A percentile compares a stretch with the other conserved stretches of the same genome.
phyloP scores from a whole-genome alignment of 805 yeast genomes.

The Candida silvatica region DNA sequence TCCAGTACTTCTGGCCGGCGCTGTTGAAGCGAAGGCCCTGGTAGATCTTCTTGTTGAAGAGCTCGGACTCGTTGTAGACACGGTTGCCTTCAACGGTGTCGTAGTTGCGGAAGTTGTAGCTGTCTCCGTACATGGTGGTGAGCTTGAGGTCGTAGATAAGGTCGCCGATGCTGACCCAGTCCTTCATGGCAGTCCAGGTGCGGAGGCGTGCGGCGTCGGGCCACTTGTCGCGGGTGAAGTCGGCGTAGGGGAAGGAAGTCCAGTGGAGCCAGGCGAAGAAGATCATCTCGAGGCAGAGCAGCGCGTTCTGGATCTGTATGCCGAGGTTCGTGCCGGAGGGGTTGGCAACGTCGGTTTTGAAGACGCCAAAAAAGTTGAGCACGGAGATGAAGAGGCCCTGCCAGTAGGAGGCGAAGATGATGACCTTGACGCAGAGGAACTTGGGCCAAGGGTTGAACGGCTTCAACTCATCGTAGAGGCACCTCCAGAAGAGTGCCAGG shows the following conservation, averaged over 20 bases:
- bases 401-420: slow-evolving; percentile 98
- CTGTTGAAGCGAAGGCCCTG: slow-evolving; percentile 78
- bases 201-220: slow-evolving; percentile 67
- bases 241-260: slow-evolving; percentile 71
- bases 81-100: slow-evolving; percentile 52
- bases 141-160: slow-evolving; percentile 66
- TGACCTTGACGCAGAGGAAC: slow-evolving; percentile 85
- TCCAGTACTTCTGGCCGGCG: slow-evolving; percentile 84
- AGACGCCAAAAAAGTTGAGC: slow-evolving; percentile 37
- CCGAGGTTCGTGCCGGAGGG: slow-evolving; percentile 26
- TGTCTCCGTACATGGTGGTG: slow-evolving; percentile 58
- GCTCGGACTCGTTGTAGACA: slow-evolving; percentile 24
- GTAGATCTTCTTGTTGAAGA: slow-evolving; percentile 57
- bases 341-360: slow-evolving; percentile 23
- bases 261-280: slow-evolving; percentile 87
- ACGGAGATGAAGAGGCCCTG: slow-evolving; percentile 64
- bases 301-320: slow-evolving; percentile 64
- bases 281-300: slow-evolving; percentile 76
- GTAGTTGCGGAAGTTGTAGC: slow-evolving; percentile 74
- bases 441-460: slow-evolving; percentile 87
- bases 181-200: slow-evolving; percentile 58
- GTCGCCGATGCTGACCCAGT: slow-evolving; percentile 72
- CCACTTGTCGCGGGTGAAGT: slow-evolving; percentile 50
- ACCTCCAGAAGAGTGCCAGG: slow-evolving; percentile 87
- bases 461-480: slow-evolving; percentile 66